Evolutionary conservation across 495 filamentous ascomycete species (phyloP), one percentile per base, ranked within the genome.

Genomic region (Penicillium soppii): DNA sequence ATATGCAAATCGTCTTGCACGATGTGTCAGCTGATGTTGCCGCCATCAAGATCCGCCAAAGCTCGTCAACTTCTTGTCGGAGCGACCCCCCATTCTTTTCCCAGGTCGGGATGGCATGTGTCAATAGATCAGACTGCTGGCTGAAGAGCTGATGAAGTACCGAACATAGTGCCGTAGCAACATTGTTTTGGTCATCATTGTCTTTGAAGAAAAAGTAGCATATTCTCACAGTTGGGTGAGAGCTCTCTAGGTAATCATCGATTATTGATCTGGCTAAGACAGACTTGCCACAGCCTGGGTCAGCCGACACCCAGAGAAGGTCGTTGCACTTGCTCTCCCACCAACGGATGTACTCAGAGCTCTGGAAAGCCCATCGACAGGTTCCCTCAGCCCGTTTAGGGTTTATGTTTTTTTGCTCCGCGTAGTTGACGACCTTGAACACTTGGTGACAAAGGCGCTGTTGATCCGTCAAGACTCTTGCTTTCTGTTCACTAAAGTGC

Each of bases 161-260:
- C 13, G 67, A 63, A 49, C 63, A 73, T 5, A 78, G 55, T 32
- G 68, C 69, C n/a, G 42, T 51, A 17, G 43, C 47, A 23, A 66
- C 58, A 40, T 33, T 49, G 22, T 70, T 67, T 41, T 72, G 70
- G 13, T 66, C 52, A 12, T 69, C 56, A 15, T 66, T 59, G 13
- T 75, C 72, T 36, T 74, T 73, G 55, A 75, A 78, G 41, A 78
- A 79, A 47, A 78, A 76, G 56, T 72, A 75, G 49, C 68, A 76
- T 9, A 73, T 38, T 21, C 53, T 55, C 19, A 53, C 53, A 25
- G 38, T 40, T 8, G 50, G 20, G 25, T 19, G 15, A 1, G 42
- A 25, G 15, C 1, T 19, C 16, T 57, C 35, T 2, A 66, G 41
- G 42, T 59, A 29, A 16, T 59, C 35, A 27, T 75, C 67, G 7